Conservation (phyloP, 345 rosid species). For the Lumnitzera littorea region DNA sequence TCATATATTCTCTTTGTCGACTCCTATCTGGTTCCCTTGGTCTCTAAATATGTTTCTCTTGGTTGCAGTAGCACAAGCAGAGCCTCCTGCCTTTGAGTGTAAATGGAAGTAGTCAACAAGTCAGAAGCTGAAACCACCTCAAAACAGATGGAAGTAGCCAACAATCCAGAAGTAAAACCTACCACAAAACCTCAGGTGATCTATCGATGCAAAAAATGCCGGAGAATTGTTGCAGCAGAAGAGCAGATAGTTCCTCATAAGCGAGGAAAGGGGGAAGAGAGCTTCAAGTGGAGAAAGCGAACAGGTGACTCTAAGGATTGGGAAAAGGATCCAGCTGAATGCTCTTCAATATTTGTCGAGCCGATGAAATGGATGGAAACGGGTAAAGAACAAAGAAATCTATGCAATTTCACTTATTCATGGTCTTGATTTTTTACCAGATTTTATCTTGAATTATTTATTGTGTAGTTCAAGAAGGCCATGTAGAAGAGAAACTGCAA, state of each 20-base stretch:
- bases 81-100: too few relatives aligned
- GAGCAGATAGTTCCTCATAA: conserved; percentile 60
- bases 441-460: conserved; percentile 1
- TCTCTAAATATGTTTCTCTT: too few relatives aligned
- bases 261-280: conserved; percentile 66
- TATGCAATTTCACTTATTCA: not conserved
- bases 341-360: conserved; percentile 81
- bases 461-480: conserved; percentile 62
- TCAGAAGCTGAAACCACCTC: not conserved
- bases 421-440: not conserved
- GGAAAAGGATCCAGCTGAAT: conserved; percentile 30
- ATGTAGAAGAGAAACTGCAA: conserved; percentile 69
- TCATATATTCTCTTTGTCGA: too few relatives aligned
- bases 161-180: conserved; percentile 16
- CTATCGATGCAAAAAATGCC: conserved; percentile 78
- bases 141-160: conserved; percentile 20
- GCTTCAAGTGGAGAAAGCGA: conserved; percentile 76
- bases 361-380: conserved; percentile 96
- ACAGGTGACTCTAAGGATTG: conserved; percentile 24
- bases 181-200: conserved; percentile 38
- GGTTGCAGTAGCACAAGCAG: too few relatives aligned
- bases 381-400: conserved; percentile 19
- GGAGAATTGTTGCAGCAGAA: conserved; percentile 68
- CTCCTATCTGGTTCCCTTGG: too few relatives aligned
- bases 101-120: too few relatives aligned